Conservation (phyloP, 768 basidiomycete genomes). For the Suillus subalutaceus region DNA sequence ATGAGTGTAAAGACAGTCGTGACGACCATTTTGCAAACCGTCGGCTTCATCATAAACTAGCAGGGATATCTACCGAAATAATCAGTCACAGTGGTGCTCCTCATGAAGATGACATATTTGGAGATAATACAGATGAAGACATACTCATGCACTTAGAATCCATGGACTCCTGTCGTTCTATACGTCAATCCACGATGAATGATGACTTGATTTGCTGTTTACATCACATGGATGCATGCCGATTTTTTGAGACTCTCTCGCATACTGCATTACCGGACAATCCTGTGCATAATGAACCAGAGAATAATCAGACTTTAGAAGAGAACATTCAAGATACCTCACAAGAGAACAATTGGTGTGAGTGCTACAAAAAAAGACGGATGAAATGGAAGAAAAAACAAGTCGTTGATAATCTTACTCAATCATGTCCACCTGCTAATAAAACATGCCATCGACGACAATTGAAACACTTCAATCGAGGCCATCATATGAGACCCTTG, state of each 20-base stretch:
- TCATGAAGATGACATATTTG: slow-evolving; percentile 35
- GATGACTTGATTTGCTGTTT: neutral
- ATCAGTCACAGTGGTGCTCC: neutral
- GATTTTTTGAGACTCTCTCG: too few species aligned
- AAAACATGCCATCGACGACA: neutral
- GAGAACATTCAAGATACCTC: too few species aligned
- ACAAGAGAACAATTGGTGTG: neutral
- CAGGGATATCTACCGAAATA: neutral
- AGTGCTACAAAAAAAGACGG: neutral
- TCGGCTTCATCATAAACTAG: neutral
- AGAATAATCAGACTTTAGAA: too few species aligned
- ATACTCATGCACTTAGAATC: neutral
- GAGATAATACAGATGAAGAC: slow-evolving; percentile 8
- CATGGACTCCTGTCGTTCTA: neutral
- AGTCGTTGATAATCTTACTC: too few species aligned
- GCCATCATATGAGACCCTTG: rapidly evolving
- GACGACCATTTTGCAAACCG: slow-evolving; percentile 33
- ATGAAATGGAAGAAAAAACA: too few species aligned
- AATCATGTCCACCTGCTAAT: too few species aligned
- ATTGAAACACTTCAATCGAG: neutral
- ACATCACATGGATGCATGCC: neutral
- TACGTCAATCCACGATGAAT: neutral
- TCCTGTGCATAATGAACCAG: too few species aligned
- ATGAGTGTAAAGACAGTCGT: slow-evolving; percentile 42
- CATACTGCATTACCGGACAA: too few species aligned